Evolutionary conservation across 331 rosid genomes (phyloP).

Genomic region (Ulmus americana): DNA sequence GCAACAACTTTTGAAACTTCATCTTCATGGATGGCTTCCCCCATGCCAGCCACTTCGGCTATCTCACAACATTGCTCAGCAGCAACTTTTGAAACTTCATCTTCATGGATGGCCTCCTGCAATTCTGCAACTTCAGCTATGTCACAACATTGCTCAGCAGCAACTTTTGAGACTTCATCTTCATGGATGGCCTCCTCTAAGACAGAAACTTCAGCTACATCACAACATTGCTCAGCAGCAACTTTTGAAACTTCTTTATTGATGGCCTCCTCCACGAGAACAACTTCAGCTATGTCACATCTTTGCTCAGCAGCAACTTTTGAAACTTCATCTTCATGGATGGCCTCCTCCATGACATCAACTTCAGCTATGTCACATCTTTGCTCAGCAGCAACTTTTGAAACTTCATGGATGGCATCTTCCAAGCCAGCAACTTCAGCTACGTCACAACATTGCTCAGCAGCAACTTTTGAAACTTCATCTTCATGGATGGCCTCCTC

Average conservation of each 20-base stretch:
- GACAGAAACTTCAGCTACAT: neutral
- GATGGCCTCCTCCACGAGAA: no score
- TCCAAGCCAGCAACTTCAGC: neutral
- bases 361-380: neutral
- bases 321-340: neutral
- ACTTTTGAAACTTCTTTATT: neutral
- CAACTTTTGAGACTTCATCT: neutral
- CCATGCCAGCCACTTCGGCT: neutral
- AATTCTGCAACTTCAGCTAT: neutral
- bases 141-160: neutral
- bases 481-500: neutral
- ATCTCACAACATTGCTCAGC: neutral
- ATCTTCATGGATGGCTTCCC: neutral
- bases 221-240: neutral
- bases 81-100: neutral
- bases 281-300: no score
- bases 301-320: neutral
- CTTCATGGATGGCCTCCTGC: neutral
- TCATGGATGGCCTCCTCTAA: no score
- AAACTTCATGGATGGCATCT: neutral
- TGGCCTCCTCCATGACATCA: neutral
- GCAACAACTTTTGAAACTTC: no score
- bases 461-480: neutral
- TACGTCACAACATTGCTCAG: neutral
- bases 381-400: slow-evolving; percentile 3